Conservation (phyloP, 176 grass and related monocot species). For the Bonia amplexicaulis region DNA sequence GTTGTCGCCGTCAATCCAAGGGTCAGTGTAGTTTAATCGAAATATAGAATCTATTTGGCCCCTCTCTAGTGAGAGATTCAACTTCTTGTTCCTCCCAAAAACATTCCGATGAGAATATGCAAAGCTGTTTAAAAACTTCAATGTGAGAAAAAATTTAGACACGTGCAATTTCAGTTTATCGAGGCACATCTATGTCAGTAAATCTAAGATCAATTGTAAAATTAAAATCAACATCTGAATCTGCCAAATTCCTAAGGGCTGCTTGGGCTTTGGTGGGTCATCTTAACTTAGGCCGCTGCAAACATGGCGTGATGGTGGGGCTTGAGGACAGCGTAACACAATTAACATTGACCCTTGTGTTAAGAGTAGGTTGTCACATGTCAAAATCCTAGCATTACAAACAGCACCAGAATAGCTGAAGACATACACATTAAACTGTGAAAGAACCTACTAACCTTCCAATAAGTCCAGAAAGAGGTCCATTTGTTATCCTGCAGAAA, state of each 20-base stretch:
- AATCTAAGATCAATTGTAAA: neutral
- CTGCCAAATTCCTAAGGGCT: neutral
- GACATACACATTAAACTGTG: constrained; percentile 8
- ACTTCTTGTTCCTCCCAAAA: constrained; percentile 93
- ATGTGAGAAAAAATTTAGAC: constrained; percentile 1
- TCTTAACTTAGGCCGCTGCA: neutral
- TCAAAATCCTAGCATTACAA: neutral
- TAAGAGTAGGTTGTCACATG: neutral
- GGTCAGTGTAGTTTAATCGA: constrained; percentile 83
- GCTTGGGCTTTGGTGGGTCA: neutral
- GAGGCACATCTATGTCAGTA: neutral
- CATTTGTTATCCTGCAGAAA: constrained; percentile 87
- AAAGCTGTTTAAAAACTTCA: constrained; percentile 58
- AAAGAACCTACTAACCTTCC: constrained; percentile 63
- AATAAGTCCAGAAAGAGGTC: constrained; percentile 96
- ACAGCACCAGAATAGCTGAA: neutral
- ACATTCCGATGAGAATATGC: constrained; percentile 91
- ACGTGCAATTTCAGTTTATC: constrained; percentile 6
- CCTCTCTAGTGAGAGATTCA: constrained; percentile 89
- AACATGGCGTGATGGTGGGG: neutral
- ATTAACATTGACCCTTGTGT: neutral
- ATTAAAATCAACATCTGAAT: neutral
- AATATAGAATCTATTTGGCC: constrained; percentile 95
- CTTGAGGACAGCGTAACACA: neutral
- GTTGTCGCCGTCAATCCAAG: constrained; percentile 95